Base-by-base conservation (phyloP, 768 basidiomycete species). In the Tulasnella sp. region DNA sequence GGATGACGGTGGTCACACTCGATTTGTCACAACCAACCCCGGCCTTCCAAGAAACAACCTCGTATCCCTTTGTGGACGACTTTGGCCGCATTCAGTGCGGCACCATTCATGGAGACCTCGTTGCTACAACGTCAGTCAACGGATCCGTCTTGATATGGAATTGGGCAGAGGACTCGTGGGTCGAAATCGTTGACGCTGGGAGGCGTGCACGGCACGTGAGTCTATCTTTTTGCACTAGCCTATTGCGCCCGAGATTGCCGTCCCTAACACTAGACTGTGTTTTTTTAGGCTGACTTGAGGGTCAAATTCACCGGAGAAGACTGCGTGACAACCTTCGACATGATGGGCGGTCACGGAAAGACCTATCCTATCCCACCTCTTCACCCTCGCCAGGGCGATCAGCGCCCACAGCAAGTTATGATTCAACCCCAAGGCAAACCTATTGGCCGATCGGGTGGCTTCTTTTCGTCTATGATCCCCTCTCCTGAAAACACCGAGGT, bases 71-170 rank as follows among this genome's bases (percentile, higher is more conserved):
- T 67, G 61, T 67, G 16, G 61, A 67, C 61, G 61, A 67, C 61
- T 67, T 67, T 67, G 61, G 61, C 26, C 61, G 61, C 61, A 35
- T 67, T 67, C 61, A 67, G 32, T 67, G 61, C 18, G 61, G 61
- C 5, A 67, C 61, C 61, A 23, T 72, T 46, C 71, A 15, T 40
- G 71, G 71, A 26, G 37, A 40, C 71, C 71, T 72, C 71, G 71
- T 72, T 72, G 71, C 71, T 6, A 72, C 71, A 0, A 72, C 71
- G 71, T 40, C 71, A 35, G 37, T 37, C 39, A 32, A 37, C 44
- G 71, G 71, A 40, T 72, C 71, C 44, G 71, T 72, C n/a, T 26
- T 72, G n/a, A 46, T 72, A 42, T 72, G 71, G 71, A 72, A 72
- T 37, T 72, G 71, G 71, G 71, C 29, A 10, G 71, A 72, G 71